Percentiles rank a stretch among this genome's conserved stretches.
These are phyloP conservation scores for Neoboletus subvelutipes DNA, from an alignment of 768 basidiomycete species.

Conservation along the genomic window DNA sequence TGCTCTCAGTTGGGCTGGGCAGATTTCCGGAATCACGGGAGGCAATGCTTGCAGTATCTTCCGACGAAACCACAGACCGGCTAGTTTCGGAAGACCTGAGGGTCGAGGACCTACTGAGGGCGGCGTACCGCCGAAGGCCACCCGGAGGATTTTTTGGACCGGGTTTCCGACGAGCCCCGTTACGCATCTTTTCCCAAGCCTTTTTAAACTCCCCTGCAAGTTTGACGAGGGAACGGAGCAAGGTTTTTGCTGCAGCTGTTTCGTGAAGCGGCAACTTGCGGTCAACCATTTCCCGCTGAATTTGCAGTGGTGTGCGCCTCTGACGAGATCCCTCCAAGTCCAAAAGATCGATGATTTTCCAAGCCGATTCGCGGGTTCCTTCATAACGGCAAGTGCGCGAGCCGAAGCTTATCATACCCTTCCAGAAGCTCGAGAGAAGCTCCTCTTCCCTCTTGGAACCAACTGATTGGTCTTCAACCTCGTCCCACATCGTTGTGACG, in stretches of 20 bases:
- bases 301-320: constrained; percentile 6
- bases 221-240: constrained; percentile 5
- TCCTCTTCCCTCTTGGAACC: constrained; percentile 13
- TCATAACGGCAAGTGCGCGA: constrained; percentile 12
- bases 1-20: background rate
- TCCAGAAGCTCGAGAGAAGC: constrained; percentile 13
- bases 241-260: constrained; percentile 18
- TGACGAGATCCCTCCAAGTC: too few relatives aligned
- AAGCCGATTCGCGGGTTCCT: constrained; percentile 12
- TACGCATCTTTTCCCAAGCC: constrained; percentile 4
- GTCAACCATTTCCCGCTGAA: constrained; percentile 21
- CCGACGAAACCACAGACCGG: background rate
- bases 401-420: constrained; percentile 12
- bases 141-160: background rate
- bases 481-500: constrained; percentile 24
- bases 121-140: background rate
- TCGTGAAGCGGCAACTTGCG: constrained; percentile 4
- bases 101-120: background rate
- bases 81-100: background rate
- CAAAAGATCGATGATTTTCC: constrained; percentile 9
- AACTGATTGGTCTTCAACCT: background rate
- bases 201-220: constrained; percentile 5
- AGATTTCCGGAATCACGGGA: background rate
- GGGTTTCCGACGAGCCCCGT: background rate
- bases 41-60: background rate